These are phyloP conservation scores for Paecilomyces sp. DNA, from an alignment of 2,329 filamentous ascomycete species.

Conservation along the genomic window DNA sequence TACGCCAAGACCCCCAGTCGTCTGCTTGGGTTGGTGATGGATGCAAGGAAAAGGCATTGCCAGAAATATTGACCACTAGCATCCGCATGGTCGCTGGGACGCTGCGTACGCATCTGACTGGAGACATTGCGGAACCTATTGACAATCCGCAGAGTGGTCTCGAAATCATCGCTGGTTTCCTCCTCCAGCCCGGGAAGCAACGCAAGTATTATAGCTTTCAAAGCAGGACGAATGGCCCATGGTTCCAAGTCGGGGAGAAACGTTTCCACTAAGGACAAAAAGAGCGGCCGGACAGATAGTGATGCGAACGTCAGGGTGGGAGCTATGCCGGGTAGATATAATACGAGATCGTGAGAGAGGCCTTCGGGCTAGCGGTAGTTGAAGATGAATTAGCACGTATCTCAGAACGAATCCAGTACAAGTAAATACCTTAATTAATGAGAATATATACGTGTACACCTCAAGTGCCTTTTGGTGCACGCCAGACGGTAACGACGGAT, in stretches of 20 bases:
- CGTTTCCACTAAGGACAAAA: slow-evolving; percentile 74
- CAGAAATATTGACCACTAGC: slow-evolving; percentile 84
- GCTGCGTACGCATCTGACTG: slow-evolving; percentile 45
- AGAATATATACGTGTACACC: slow-evolving; percentile 85
- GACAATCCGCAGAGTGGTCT: slow-evolving; percentile 71
- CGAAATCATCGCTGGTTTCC: slow-evolving; percentile 95
- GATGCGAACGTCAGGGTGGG: slow-evolving; percentile 92
- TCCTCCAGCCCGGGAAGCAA: slow-evolving; percentile 88
- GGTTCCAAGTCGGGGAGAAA: slow-evolving; percentile 69
- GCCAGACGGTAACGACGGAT: slow-evolving; percentile 84
- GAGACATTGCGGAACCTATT: slow-evolving; percentile 64
- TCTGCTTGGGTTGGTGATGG: slow-evolving; percentile 80
- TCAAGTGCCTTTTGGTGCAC: slow-evolving; percentile 97
- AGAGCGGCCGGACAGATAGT: slow-evolving; percentile 77
- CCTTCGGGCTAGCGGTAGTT: slow-evolving; percentile 51
- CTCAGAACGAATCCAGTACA: not conserved
- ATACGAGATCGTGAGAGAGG: slow-evolving; percentile 70
- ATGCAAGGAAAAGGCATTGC: slow-evolving; percentile 93
- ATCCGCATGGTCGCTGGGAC: slow-evolving; percentile 44
- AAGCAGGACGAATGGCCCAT: slow-evolving; percentile 68
- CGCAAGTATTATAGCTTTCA: slow-evolving; percentile 86
- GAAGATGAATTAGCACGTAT: slow-evolving; percentile 7
- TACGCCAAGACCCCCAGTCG: slow-evolving; percentile 85
- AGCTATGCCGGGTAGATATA: slow-evolving; percentile 85
- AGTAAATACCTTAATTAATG: slow-evolving; percentile 62